Evolutionary conservation across 1,139 yeast genomes (phyloP), one percentile per base, ranked within the genome.

Genomic region (Kodamaea arcana): DNA sequence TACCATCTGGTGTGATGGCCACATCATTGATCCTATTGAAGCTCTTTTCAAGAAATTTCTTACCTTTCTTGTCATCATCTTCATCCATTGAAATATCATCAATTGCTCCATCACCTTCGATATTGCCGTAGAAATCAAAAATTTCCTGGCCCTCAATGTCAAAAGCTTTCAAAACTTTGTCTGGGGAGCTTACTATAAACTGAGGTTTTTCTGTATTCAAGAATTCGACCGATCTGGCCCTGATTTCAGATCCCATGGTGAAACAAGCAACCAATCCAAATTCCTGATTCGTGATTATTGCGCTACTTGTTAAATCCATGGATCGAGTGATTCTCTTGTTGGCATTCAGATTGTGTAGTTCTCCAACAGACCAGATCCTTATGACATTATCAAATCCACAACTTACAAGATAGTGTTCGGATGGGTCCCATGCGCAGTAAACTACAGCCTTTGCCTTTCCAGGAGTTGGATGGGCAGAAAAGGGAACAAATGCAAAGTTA

Each of bases 101-200:
- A 4, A 33, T 13, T 24, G 46, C 51, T 14, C 31, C 37, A 35
- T 40, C 41, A 30, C 25, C 63, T 30, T 65, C 69, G 3, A 64
- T 56, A 39, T 65, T 68, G 14, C 63, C 64, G 42, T 68, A 68
- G 43, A 69, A 69, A 43, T 69, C 75, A 47, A 66, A 65, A 10
- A 69, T 44, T 39, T 68, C 73, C 3, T 45, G 47, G 4, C 75
- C 74, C 15, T 60, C 56, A 16, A 74, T 49, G 45, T 80, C 76
- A 62, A 75, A 84, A 11, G 83, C 71, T 23, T 76, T 73, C 39
- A 87, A 72, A 32, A 76, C 80, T 44, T 80, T 79, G 53, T 86
- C 96, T 0, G 90, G 87, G 1, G 92, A 79, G 0, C 94, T 94
- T 15, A 83, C 67, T 9, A 86, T 68, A 42, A 85, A 81, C 39